Percentiles rank a stretch among this genome's conserved stretches.
phyloP scores from a whole-genome alignment of 352 stramenopile genomes.

The Thraustotheca clavata region DNA sequence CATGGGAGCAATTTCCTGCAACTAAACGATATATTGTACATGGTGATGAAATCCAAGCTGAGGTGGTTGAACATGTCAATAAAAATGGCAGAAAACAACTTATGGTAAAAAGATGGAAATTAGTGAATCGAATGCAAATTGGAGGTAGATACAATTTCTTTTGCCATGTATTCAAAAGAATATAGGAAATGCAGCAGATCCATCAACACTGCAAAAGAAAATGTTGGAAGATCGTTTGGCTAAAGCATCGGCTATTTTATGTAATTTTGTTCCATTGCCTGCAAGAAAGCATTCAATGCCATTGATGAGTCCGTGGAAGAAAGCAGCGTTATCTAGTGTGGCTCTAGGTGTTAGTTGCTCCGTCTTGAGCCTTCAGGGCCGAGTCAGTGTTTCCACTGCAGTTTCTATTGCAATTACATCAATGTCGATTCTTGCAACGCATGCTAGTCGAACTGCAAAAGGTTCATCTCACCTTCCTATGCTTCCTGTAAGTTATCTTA shows the following conservation, averaged over 20 bases:
- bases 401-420: not conserved
- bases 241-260: not conserved
- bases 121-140: not conserved
- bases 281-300: not conserved
- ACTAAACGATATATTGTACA: not conserved
- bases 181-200: not conserved
- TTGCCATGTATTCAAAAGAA: not conserved
- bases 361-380: not conserved
- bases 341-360: not conserved
- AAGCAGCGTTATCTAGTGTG: not conserved
- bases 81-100: not conserved
- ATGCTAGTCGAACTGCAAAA: not conserved
- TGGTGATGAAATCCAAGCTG: not conserved
- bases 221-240: not conserved
- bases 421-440: not conserved
- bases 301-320: not conserved
- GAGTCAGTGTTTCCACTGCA: not conserved
- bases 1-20: not conserved
- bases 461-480: not conserved
- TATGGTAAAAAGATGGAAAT: not conserved
- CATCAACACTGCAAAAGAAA: not conserved
- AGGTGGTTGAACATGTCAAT: not conserved
- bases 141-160: not conserved
- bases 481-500: not conserved
- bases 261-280: not conserved